Evolutionary conservation across 345 rosid species (phyloP).

Genomic region (Syzygium grande): DNA sequence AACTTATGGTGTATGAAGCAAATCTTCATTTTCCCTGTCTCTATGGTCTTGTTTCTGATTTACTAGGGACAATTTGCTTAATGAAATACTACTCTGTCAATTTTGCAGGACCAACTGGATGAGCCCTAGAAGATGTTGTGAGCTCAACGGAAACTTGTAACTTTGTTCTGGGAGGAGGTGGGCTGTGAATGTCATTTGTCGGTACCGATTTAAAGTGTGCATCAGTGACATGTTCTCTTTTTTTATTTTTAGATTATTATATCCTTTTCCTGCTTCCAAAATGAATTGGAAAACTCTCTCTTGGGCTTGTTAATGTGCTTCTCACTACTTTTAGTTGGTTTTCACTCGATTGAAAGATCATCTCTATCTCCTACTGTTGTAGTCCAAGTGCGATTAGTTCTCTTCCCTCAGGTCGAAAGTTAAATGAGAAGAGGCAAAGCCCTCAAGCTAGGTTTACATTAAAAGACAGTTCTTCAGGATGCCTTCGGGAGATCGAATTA

Average conservation of each 20-base stretch:
- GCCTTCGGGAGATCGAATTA: neutral
- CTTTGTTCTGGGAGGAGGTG: conserved; percentile 54
- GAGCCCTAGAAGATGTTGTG: conserved; percentile 39
- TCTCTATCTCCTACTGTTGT: neutral
- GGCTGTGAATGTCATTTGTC: conserved; percentile 60
- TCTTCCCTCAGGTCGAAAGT: neutral
- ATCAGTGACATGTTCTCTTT: conserved; percentile 8
- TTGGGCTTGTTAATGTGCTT: neutral
- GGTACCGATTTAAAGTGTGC: conserved; percentile 21
- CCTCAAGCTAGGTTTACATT: neutral
- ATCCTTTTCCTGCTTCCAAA: neutral
- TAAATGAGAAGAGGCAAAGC: neutral
- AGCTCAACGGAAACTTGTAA: neutral
- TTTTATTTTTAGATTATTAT: neutral
- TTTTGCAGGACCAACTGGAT: conserved; percentile 67
- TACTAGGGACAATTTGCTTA: neutral
- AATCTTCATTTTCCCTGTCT: neutral
- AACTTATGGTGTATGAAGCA: neutral
- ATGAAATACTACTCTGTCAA: neutral
- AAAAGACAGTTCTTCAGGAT: neutral
- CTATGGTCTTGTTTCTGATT: neutral
- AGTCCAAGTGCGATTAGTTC: neutral
- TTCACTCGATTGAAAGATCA: neutral
- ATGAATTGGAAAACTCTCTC: neutral
- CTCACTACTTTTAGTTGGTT: neutral